Evolutionary conservation across 176 grass and related monocot species (phyloP).

Genomic region (Eleusine indica): DNA sequence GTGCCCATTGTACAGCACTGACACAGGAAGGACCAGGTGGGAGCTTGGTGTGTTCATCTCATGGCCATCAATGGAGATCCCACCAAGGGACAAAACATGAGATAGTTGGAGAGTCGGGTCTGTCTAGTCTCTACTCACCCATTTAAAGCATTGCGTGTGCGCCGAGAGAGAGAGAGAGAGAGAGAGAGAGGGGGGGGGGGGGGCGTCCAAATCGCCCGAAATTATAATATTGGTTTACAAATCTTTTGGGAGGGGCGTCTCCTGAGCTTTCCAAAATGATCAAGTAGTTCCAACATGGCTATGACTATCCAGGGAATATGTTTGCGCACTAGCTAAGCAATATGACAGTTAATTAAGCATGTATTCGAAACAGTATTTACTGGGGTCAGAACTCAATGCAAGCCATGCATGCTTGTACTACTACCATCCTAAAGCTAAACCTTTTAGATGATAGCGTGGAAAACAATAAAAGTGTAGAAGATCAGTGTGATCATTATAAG

Average conservation of each 20-base stretch:
- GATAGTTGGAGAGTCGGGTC: conserved; percentile 61
- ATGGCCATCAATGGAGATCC: conserved; percentile 69
- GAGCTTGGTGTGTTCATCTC: conserved; percentile 44
- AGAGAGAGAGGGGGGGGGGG: neutral
- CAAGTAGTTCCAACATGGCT: conserved; percentile 19
- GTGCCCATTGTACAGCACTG: conserved; percentile 51
- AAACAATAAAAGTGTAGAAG: neutral
- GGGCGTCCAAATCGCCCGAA: conserved; percentile 39
- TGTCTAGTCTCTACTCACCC: conserved; percentile 80
- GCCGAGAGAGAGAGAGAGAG: conserved; percentile 20
- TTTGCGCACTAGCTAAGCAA: neutral
- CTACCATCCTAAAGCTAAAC: neutral
- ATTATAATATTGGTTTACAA: conserved; percentile 24
- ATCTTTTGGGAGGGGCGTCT: conserved; percentile 15
- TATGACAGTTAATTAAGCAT: neutral
- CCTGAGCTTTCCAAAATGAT: conserved; percentile 14
- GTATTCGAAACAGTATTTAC: neutral
- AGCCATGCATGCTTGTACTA: conserved; percentile 20
- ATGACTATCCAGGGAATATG: neutral
- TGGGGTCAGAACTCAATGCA: neutral
- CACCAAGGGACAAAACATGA: conserved; percentile 74
- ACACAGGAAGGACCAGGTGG: conserved; percentile 41
- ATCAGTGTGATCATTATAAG: conserved; percentile 22
- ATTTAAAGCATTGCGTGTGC: conserved; percentile 98
- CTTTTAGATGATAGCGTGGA: neutral